Conservation (phyloP, 805 yeast genomes). For the Candida ponderosae region DNA sequence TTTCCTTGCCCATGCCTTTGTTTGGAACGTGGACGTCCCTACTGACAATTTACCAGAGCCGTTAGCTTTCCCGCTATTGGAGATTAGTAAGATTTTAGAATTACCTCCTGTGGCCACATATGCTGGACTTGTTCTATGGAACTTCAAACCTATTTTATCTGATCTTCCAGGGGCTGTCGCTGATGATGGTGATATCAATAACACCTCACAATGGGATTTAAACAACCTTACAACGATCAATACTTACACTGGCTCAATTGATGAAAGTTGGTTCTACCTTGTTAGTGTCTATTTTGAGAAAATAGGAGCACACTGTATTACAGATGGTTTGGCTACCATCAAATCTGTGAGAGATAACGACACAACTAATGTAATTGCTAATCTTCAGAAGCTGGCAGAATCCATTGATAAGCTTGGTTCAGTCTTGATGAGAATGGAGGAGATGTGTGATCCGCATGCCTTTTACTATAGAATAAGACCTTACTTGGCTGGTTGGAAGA, state of each 20-base stretch:
- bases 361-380: slow-evolving; percentile 28
- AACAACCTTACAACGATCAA: slow-evolving; percentile 69
- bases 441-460: slow-evolving; percentile 90
- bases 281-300: slow-evolving; percentile 83
- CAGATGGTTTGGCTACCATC: slow-evolving; percentile 61
- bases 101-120: slow-evolving; percentile 86
- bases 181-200: too few species aligned
- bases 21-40: slow-evolving; percentile 73
- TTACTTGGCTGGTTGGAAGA: slow-evolving; percentile 88
- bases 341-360: slow-evolving; percentile 43
- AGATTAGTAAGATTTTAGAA: slow-evolving; percentile 49
- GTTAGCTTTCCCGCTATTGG: slow-evolving; percentile 63
- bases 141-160: slow-evolving; percentile 59
- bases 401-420: slow-evolving; percentile 67
- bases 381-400: slow-evolving; percentile 63
- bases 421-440: slow-evolving; percentile 75
- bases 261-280: slow-evolving; percentile 90
- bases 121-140: slow-evolving; percentile 86
- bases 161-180: slow-evolving; percentile 15
- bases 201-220: too few species aligned
- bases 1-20: slow-evolving; percentile 80
- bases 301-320: slow-evolving; percentile 66
- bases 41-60: slow-evolving; percentile 55
- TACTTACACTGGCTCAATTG: slow-evolving; percentile 85
- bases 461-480: slow-evolving; percentile 86